Evolutionary conservation across 345 rosid genomes (phyloP).

Genomic region (Hibiscus mutabilis): DNA sequence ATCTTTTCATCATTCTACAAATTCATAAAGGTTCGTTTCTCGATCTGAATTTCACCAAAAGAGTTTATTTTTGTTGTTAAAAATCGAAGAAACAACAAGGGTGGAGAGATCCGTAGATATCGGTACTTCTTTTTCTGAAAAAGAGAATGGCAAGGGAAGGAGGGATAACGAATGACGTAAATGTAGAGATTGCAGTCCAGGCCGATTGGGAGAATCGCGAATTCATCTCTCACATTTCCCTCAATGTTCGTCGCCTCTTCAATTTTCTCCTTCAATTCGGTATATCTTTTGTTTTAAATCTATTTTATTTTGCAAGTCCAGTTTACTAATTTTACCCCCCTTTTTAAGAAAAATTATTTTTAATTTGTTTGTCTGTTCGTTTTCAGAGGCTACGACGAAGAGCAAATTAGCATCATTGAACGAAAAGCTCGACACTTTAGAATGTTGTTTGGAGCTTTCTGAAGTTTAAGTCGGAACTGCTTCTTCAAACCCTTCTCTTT

Average conservation of each 20-base stretch:
- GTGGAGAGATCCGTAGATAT: neutral
- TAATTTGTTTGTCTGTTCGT: neutral
- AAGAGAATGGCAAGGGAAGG: constrained; percentile 80
- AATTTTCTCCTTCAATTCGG: constrained; percentile 96
- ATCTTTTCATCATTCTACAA: no score
- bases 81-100: neutral
- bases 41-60: no score
- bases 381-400: constrained; percentile 80
- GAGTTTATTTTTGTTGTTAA: neutral
- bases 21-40: no score
- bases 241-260: constrained; percentile 96
- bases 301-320: neutral
- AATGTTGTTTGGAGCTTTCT: constrained; percentile 76
- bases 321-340: constrained; percentile 2
- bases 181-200: constrained; percentile 98
- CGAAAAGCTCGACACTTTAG: constrained; percentile 80
- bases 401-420: constrained; percentile 75
- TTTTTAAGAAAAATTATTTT: constrained; percentile 31
- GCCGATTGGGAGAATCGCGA: constrained; percentile 99
- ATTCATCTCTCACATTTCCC: constrained; percentile 92
- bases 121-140: neutral
- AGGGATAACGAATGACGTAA: constrained; percentile 93
- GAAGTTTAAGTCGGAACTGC: constrained; percentile 93
- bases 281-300: neutral
- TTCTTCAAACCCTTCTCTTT: constrained; percentile 75